Conservation (phyloP, 352 stramenopile genomes). For the Phytophthora capsici region DNA sequence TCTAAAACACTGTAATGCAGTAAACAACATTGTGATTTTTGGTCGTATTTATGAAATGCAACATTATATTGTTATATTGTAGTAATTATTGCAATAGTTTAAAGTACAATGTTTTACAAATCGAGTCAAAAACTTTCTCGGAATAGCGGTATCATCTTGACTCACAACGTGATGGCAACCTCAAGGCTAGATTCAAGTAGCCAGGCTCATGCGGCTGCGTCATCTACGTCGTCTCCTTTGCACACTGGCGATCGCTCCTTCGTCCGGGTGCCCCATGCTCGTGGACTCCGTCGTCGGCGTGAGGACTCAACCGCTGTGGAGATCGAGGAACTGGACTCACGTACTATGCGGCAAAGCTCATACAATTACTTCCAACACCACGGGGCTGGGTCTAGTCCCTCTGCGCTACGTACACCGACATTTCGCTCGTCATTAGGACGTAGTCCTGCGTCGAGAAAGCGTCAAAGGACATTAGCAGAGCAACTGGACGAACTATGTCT, state of each 20-base stretch:
- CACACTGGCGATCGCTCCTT: conserved; percentile 5
- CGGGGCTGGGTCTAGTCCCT: neutral
- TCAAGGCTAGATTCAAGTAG: neutral
- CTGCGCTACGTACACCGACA: conserved; percentile 22
- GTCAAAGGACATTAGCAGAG: conserved; percentile 69
- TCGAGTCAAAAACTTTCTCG: no score
- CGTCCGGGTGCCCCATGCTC: conserved; percentile 13
- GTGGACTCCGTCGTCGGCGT: conserved; percentile 55
- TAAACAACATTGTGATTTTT: no score
- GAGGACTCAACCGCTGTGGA: conserved; percentile 48
- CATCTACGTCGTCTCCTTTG: neutral
- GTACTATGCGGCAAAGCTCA: conserved; percentile 71
- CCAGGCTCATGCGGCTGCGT: neutral
- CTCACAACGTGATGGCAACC: neutral
- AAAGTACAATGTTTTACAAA: no score
- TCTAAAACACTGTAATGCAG: no score
- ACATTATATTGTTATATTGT: no score
- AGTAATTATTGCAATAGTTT: no score
- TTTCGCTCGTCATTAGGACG: conserved; percentile 30
- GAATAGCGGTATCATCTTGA: no score
- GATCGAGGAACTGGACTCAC: conserved; percentile 73
- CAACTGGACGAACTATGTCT: conserved; percentile 66
- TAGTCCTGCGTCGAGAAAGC: conserved; percentile 45
- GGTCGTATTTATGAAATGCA: no score
- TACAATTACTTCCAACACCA: conserved; percentile 78